Base-by-base conservation (phyloP, 1,139 yeast genomes). In the Candida sanyaensis region DNA sequence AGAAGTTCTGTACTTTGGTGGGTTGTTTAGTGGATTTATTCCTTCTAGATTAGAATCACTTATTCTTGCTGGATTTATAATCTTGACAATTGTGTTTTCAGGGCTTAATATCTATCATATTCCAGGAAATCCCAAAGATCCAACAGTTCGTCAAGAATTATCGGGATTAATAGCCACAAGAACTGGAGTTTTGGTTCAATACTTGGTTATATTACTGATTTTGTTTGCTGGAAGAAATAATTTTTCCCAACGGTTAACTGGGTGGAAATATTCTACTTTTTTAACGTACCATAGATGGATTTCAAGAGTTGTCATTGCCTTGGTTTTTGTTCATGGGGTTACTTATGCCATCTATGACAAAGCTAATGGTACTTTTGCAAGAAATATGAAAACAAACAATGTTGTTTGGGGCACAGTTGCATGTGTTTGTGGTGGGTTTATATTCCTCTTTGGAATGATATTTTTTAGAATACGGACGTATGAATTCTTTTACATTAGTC, bases 361-460 rank as follows among this genome's bases (percentile, higher is more conserved):
- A 23, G 46, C 50, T 13, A 38, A 43, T 26, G 51, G 50, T 2
- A 51, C 59, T 24, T 63, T 60, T 32, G 10, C 42, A 6, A 38
- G 34, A n/a, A 44, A 49, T 24, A 49, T 49, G 65, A 61, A 47
- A 34, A 41, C 7, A 40, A 32, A 29, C 9, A 56, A 80, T 59
- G 62, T 71, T 50, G 55, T 54, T 51, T 79, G 81, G 71, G 95
- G 93, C 43, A 68, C 69, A 3, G 62, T 67, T 10, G 66, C 71
- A 1, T 64, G 73, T 29, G 57, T 62, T 40, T 62, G 66, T 13
- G 73, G 73, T 6, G 63, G 67, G 47, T 53, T 73, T 31, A 63
- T 68, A 45, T 60, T 62, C 53, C 59, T 58, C 37, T 78, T 65
- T 55, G 72, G 77, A 2, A 52, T 77, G 41, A 60, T 69, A 38